Base-by-base conservation (phyloP, 345 rosid species). In the Kandelia obovata region DNA sequence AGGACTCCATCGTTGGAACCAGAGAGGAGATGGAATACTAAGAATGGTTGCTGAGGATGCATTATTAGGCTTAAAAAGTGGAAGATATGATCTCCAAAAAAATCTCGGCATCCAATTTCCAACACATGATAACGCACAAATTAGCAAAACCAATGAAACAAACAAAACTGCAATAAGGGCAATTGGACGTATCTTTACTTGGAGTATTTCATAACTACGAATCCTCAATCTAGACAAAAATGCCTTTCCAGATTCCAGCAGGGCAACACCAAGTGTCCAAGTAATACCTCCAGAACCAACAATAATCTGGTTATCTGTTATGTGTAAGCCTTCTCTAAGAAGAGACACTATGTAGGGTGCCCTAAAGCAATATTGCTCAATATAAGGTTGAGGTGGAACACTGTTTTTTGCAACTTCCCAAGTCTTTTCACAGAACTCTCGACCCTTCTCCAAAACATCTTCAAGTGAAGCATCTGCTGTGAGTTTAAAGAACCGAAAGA, bases 281-380 rank as follows among this genome's bases (percentile, higher is more conserved):
- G 99, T 95, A 61, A 95, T 90, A 78, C 98, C 82, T 72, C 98
- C 99, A 70, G 99, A 90, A 63, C 96, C 99, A 76, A 95, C 78
- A 69, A 86, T 75, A 66, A 92, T 75, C 65, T 88, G 92, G 52
- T 70, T 78, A 77, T 90, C 99, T 6, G 87, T 86, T 46, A 95
- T 88, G 75, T 90, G 97, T 72, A 95, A 85, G 58, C 99, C 99
- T 81, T 95, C 96, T 73, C 99, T 84, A 78, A 95, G 67, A 69
- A 95, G 60, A 43, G 80, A 87, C 65, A 88, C 96, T 60, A 87
- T 82, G 74, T 95, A 95, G 28, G 99, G 96, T 27, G 99, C 97
- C 80, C 99, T 85, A 79, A 95, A 95, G 83, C 99, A 92, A 84
- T 95, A 95, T 74, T 95, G 99, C 78, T 95, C 99, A 56, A 95